Evolutionary conservation across 306 rosid species (phyloP).

Genomic region (Castanopsis chinensis): DNA sequence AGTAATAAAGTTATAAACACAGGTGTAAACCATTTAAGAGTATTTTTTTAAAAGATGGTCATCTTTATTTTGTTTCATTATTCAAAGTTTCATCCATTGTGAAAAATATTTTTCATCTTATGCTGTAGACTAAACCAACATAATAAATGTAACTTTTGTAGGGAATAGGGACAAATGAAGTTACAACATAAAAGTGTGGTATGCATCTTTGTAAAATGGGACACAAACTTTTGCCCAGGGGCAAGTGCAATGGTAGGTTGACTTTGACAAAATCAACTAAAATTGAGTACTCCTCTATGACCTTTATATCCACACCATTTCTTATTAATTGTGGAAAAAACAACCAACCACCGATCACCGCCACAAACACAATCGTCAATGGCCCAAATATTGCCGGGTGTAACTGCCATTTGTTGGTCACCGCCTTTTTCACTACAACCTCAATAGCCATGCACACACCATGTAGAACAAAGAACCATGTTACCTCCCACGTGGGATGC

Average conservation of each 20-base stretch:
- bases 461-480: constrained; percentile 59
- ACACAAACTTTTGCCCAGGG: no score
- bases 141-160: no score
- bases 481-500: constrained; percentile 83
- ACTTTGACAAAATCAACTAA: constrained; percentile 22
- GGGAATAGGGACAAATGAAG: no score
- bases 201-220: no score
- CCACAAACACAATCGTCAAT: constrained; percentile 41
- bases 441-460: constrained; percentile 53
- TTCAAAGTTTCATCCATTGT: no score
- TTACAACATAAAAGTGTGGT: no score
- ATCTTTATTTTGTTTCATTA: no score
- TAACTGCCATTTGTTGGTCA: constrained; percentile 35
- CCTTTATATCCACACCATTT: constrained; percentile 45
- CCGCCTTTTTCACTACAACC: constrained; percentile 47
- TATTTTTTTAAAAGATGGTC: no score
- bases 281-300: constrained; percentile 38
- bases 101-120: no score
- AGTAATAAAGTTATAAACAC: no score
- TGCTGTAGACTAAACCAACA: no score
- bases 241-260: not conserved
- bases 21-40: no score
- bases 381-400: constrained; percentile 32
- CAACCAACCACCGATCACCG: constrained; percentile 44
- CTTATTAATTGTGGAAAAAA: constrained; percentile 57